Percentiles rank a stretch among this genome's conserved stretches.
These are phyloP conservation scores for Populus nigra DNA, from an alignment of 345 rosid genomes.

Conservation along the genomic window DNA sequence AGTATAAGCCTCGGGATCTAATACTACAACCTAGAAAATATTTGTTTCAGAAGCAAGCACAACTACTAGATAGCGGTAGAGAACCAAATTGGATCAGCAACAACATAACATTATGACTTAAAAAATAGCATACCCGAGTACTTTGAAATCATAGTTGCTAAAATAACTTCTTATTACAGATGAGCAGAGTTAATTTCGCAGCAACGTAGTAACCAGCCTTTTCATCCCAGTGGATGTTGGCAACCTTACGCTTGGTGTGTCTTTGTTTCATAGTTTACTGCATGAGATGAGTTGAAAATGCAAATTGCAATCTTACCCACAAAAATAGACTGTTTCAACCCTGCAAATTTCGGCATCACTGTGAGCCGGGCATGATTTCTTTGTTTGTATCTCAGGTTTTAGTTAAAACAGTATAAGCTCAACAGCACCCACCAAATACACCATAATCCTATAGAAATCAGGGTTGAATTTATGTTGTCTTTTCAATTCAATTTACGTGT, in stretches of 20 bases:
- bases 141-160: background rate
- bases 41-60: background rate
- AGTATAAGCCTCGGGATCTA: conserved; percentile 86
- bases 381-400: background rate
- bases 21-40: conserved; percentile 57
- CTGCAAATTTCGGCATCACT: background rate
- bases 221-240: background rate
- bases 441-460: too few relatives aligned
- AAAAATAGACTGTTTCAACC: background rate
- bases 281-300: background rate
- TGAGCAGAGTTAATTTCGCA: background rate
- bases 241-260: background rate
- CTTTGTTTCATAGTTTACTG: background rate
- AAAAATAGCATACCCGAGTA: background rate
- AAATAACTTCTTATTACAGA: background rate
- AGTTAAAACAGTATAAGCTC: too few relatives aligned
- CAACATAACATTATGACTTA: background rate
- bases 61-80: background rate
- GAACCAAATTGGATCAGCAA: background rate
- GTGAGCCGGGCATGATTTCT: background rate
- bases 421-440: too few relatives aligned
- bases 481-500: too few relatives aligned
- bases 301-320: background rate
- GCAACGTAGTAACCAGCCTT: background rate
- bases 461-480: too few relatives aligned